Evolutionary conservation across 2,329 filamentous ascomycete species (phyloP), one percentile per base, ranked within the genome.

Genomic region (Fusarium buxicola): DNA sequence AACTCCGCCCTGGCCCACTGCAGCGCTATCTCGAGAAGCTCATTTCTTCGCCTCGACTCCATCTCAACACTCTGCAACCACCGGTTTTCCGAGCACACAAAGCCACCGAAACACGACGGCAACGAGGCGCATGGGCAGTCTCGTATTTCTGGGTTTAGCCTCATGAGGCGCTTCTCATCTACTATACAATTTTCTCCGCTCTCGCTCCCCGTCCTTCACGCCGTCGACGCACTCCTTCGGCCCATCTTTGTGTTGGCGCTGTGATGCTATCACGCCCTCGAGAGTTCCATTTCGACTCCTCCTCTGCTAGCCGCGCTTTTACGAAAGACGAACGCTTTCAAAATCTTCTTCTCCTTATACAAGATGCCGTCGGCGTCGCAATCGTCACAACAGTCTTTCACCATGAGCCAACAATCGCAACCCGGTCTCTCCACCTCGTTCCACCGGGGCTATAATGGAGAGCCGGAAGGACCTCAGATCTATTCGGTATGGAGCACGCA

Each of bases 381-480:
- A 70, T 79, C 83, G 5, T 84, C 83, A 8, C 84, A 86, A 60
- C 82, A 85, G 50, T 84, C 84, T 43, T 86, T 85, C 71, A 76
- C 75, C 62, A 84, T 86, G 82, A 86, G 82, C 75, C 82, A 85
- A 60, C 80, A 81, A 52, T 82, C 82, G 25, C 82, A 84, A 59
- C 67, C 72, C 18, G 77, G 75, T 57, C 67, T 77, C 36, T 67
- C 69, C 36, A 71, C 71, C 68, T 78, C 77, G n/a, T 78, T 78
- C 55, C 70, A 75, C 27, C 72, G 74, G 43, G 69, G 70, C 51
- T 76, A 71, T 66, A 69, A 71, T 66, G 69, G 66, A 40, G 69
- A 73, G 15, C 58, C 73, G 12, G 81, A 84, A 11, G 77, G 78
- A 15, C 83, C 84, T 49, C 83, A 84, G 63, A 89, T 89, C 63